These are phyloP conservation scores for Bidens hawaiensis DNA, from an alignment of 140 eudicot species.

Conservation along the genomic window DNA sequence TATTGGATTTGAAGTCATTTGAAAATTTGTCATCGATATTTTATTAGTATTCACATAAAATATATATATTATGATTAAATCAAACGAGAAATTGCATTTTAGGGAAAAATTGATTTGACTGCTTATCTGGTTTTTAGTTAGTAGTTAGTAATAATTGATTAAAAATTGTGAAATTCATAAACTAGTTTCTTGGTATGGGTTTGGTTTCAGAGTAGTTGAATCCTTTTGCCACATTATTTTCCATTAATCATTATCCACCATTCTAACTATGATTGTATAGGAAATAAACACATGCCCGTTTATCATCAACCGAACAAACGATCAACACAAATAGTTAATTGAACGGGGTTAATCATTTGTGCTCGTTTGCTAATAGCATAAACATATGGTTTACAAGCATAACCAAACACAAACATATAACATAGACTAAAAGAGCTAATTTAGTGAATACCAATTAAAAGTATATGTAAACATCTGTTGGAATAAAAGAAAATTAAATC, in stretches of 20 bases:
- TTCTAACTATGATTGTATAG: too few relatives aligned
- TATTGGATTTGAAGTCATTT: not conserved
- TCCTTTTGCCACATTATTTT: constrained; percentile 10
- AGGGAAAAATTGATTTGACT: not conserved
- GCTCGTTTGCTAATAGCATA: too few relatives aligned
- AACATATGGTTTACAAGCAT: too few relatives aligned
- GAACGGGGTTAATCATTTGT: too few relatives aligned
- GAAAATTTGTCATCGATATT: not conserved
- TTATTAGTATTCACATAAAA: not conserved
- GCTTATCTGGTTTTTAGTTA: not conserved
- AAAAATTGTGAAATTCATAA: not conserved
- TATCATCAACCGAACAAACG: too few relatives aligned
- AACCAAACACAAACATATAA: too few relatives aligned
- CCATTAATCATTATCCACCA: constrained; percentile 6
- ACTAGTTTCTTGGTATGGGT: constrained; percentile 18
- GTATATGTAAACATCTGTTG: too few relatives aligned
- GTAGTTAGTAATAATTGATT: not conserved
- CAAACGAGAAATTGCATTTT: not conserved
- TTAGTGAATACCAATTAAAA: too few relatives aligned
- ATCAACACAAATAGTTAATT: too few relatives aligned
- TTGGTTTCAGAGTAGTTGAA: constrained; percentile 21
- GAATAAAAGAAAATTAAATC: too few relatives aligned
- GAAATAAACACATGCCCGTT: too few relatives aligned
- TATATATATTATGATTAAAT: not conserved
- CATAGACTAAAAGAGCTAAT: too few relatives aligned